Conservation (phyloP, 495 filamentous ascomycete species). For the Aspergillus panamensis region DNA sequence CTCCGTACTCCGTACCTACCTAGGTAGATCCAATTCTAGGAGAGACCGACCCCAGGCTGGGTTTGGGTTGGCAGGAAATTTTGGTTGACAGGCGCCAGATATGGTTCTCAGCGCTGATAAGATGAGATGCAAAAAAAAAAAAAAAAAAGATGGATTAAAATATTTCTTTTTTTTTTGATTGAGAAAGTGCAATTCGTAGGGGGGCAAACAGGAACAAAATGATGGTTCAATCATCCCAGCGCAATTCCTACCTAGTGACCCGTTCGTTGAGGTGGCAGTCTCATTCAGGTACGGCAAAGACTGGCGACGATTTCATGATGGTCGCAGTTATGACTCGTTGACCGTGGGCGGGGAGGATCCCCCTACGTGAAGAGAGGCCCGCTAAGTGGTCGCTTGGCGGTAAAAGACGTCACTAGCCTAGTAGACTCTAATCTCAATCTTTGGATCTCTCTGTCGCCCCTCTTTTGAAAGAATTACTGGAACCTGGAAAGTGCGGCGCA, state of each 20-base stretch:
- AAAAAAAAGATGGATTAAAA: too few species aligned
- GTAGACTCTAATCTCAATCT: background rate
- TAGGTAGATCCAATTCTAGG: background rate
- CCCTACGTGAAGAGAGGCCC: conserved; percentile 18
- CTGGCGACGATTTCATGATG: background rate
- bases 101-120: background rate
- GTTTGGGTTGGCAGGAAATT: background rate
- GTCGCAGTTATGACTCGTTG: conserved; percentile 13
- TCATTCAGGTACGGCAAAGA: conserved; percentile 7
- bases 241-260: background rate
- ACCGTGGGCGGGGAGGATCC: conserved; percentile 18
- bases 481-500: background rate
- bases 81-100: conserved; percentile 10
- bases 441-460: background rate
- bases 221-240: background rate
- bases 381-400: conserved; percentile 12
- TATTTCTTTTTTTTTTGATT: too few species aligned
- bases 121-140: background rate
- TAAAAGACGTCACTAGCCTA: conserved; percentile 3
- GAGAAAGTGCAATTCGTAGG: too few species aligned
- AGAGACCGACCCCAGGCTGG: background rate
- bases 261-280: conserved; percentile 1
- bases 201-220: background rate
- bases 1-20: conserved; percentile 1
- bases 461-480: background rate